Base-by-base conservation (phyloP, 2,329 filamentous ascomycete species). In the Lecanosticta acicola region DNA sequence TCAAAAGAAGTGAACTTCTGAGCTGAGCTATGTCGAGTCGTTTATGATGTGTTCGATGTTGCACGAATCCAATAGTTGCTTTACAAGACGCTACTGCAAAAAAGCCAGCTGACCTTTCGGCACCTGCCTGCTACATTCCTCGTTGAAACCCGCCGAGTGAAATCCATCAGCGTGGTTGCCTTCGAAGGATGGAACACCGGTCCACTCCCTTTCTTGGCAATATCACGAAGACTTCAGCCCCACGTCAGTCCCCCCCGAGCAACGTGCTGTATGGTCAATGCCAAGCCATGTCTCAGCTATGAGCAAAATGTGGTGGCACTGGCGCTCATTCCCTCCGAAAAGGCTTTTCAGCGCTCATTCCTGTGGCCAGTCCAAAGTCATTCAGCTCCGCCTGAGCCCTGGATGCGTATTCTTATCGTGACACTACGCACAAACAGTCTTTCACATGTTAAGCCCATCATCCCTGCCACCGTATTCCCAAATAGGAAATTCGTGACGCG, bases 81-180 rank as follows among this genome's bases (percentile, higher is more conserved):
- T n/a, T 8, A 35, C n/a, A 38, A 20, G 14, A 17, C 17, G 3
- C 35, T 7, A 19, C 14, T 3, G 11, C 20, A 19, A 14, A 38
- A 5, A 17, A 19, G 8, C 3, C 35, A 38, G 8, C 35, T 38
- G 14, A 14, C 14, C n/a, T 19, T 4, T 37, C 11, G 18, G 19
- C 34, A 11, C 8, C 5, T 24, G 13, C 37, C 7, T 13, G 10
- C 10, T 14, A 39, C 37, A 39, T 39, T 39, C 37, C 37, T 39
- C 37, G 37, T 20, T 39, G 37, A 39, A 39, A 39, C 37, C 37
- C 37, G 37, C 17, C 35, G 24, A 29, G 24, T 29, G 7, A 29
- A 5, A 29, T 29, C 24, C 11, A 7, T 29, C 24, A 29, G 11
- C 11, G 24, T 11, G 11, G 5, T 11, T 29, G 24, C 11, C 24